Base-by-base conservation (phyloP, 2,329 filamentous ascomycete species). In the Talaromyces piceae region DNA sequence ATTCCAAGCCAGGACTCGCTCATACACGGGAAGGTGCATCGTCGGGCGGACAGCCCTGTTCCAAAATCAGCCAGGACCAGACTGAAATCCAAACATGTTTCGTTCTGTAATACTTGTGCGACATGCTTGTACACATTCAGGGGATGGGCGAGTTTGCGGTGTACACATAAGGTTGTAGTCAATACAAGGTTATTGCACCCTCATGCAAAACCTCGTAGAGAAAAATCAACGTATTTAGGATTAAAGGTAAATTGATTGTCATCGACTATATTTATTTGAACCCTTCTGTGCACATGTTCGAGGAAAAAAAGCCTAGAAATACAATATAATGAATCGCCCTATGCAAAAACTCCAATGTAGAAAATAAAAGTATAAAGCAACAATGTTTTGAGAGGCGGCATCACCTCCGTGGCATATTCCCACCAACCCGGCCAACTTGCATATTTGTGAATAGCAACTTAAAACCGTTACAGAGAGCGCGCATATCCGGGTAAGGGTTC, bases 401-500 rank as follows among this genome's bases (percentile, higher is more conserved):
- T 45, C 33, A 53, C 23, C 51, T 46, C 30, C 51, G 51, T 27
- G 50, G 50, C 22, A 52, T 28, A 11, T 46, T 33, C 46, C 49
- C 46, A 20, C 47, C 47, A 49, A 53, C 51, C 25, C 51, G 51
- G 27, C 51, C 51, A 23, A 49, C 64, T 59, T 76, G 71, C 78
- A 85, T 77, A 68, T 84, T 87, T 54, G 77, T 76, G 66, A 90
- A 90, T 50, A 91, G 77, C 63, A 91, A 71, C 77, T 97, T 97
- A 78, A 97, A 97, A 5, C 91, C 93, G 72, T 98, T 98, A 77
- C 91, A 95, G 56, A 98, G 75, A 45, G 90, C 89, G 59, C 86
- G 81, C 87, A 97, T 95, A 63, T 97, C 91, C 1, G 93, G 91
- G 66, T 98, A 98, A 48, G 86, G 81, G 59, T 87, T 87, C 59